These are phyloP conservation scores for Plasmodium billcollinsi DNA, from an alignment of 169 alveolate genomes.

Conservation along the genomic window DNA sequence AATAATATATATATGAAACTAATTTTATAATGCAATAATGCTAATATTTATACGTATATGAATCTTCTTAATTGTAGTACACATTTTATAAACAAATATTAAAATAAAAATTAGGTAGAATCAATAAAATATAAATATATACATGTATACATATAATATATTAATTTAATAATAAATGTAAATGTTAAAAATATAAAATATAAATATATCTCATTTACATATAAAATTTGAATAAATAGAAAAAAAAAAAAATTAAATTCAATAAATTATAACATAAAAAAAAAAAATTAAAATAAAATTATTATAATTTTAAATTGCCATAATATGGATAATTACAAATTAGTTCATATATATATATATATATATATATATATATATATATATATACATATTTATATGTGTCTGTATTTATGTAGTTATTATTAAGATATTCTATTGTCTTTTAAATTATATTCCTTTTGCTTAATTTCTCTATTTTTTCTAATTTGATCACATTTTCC, in stretches of 20 bases:
- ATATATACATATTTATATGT: background rate
- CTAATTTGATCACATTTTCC: slow-evolving; percentile 82
- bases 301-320: background rate
- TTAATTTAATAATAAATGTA: background rate
- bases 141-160: background rate
- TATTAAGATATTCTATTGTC: slow-evolving; percentile 60
- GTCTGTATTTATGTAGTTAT: background rate
- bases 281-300: slow-evolving; percentile 2
- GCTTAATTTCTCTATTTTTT: slow-evolving; percentile 37
- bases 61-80: no score
- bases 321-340: background rate
- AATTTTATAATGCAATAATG: no score
- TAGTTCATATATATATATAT: background rate
- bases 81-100: no score
- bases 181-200: slow-evolving; percentile 1
- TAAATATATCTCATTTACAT: background rate
- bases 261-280: background rate
- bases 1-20: no score
- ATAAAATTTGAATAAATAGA: background rate
- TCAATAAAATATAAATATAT: slow-evolving; percentile 4
- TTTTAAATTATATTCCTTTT: slow-evolving; percentile 66
- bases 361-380: background rate
- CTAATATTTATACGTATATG: no score
- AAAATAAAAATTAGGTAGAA: no score
- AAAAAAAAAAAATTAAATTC: background rate